Conservation (phyloP, 2,329 filamentous ascomycete species). For the Colletotrichum siamense region DNA sequence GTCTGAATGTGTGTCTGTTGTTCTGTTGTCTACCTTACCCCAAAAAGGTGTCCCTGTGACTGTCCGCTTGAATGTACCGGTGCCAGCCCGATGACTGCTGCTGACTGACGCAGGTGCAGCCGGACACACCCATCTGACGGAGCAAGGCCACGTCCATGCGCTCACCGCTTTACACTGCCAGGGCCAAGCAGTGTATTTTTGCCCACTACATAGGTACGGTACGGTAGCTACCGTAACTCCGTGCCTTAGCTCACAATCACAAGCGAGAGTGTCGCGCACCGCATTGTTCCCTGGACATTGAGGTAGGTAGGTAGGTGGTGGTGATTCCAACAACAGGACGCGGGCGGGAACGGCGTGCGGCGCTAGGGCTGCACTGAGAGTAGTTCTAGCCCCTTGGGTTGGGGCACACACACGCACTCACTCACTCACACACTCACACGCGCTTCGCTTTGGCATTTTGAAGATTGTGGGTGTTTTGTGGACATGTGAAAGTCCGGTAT, state of each 20-base stretch:
- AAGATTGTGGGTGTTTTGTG: not conserved
- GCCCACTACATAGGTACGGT: not conserved
- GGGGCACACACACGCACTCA: not conserved
- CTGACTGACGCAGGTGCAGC: not conserved
- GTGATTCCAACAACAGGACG: not conserved
- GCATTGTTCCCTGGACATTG: not conserved
- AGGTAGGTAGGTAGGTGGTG: not conserved
- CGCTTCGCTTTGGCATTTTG: not conserved
- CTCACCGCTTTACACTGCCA: not conserved
- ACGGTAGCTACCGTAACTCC: too few relatives aligned
- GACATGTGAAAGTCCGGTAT: constrained; percentile 16
- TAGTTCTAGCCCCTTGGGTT: not conserved
- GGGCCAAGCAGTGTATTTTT: not conserved
- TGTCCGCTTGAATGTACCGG: not conserved
- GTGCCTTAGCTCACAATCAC: not conserved
- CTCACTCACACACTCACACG: not conserved
- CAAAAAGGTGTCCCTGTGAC: not conserved
- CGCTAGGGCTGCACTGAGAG: not conserved
- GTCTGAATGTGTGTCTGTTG: not conserved
- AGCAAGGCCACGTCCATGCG: constrained; percentile 6
- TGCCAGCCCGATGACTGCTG: not conserved
- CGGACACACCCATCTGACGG: not conserved
- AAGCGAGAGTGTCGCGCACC: not conserved
- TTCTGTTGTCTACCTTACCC: not conserved
- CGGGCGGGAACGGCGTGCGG: not conserved